Evolutionary conservation across 2,329 filamentous ascomycete genomes (phyloP).

Genomic region (Diaporthe capsici): DNA sequence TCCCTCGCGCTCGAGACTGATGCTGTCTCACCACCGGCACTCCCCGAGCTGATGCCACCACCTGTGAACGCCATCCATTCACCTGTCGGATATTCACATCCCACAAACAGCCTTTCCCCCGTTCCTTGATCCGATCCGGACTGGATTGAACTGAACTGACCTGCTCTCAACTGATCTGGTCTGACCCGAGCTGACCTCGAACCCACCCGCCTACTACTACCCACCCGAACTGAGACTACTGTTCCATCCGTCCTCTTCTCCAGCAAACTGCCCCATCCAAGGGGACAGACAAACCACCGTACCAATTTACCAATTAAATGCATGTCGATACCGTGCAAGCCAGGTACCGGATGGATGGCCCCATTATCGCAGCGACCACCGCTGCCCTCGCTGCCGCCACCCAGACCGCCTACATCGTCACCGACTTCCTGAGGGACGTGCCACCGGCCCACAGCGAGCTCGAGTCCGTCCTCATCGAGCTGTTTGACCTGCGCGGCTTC

Average conservation of each 20-base stretch:
- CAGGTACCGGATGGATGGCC: conserved; percentile 34
- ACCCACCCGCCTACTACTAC: not conserved
- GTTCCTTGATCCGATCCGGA: not conserved
- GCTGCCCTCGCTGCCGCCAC: conserved; percentile 37
- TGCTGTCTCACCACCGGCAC: conserved; percentile 25
- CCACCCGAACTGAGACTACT: conserved; percentile 15
- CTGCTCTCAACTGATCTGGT: not conserved
- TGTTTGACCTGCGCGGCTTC: conserved; percentile 27
- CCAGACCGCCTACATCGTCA: conserved; percentile 29
- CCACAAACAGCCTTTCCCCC: not conserved
- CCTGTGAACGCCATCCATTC: not conserved
- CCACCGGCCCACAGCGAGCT: conserved; percentile 37
- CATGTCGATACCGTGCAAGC: not conserved
- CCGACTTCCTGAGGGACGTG: conserved; percentile 37
- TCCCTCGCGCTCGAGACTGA: conserved; percentile 14
- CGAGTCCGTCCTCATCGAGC: conserved; percentile 35
- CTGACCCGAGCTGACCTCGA: not conserved
- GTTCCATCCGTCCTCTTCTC: conserved; percentile 2
- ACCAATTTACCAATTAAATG: conserved; percentile 3
- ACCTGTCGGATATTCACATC: not conserved
- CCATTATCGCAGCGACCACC: conserved; percentile 36
- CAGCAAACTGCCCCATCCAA: not conserved
- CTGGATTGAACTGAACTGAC: not conserved
- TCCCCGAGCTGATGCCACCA: conserved; percentile 23
- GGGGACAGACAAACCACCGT: not conserved